Evolutionary conservation across 1,139 yeast genomes (phyloP), one percentile per base, ranked within the genome.

Genomic region (Kluyveromyces sp.): DNA sequence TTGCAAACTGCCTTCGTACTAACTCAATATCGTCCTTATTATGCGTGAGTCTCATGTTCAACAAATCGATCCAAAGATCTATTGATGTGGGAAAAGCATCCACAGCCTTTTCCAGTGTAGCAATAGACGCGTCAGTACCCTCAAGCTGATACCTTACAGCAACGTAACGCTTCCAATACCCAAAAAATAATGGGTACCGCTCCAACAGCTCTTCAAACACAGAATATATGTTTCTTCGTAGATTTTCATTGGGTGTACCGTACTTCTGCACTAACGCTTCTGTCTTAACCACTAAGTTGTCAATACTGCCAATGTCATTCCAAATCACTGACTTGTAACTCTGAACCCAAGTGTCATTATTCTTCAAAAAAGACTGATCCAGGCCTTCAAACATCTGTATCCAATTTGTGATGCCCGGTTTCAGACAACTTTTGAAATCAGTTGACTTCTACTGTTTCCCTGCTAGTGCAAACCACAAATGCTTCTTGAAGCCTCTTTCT

Each of bases 11-110:
- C 0, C 41, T 45, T 33, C 75, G 56, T n/a, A 75, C 64, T 19
- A 50, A 51, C 1, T 53, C 58, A 7, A 61, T 56, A 3, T 61
- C 58, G 18, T 56, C 53, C 1, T 57, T 53, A 35, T 49, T 54
- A 48, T 69, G 66, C 3, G 77, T 65, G 6, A 71, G 57, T 26
- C 78, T 55, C 1, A 81, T 78, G 35, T 70, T 69, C 44, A 81
- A 55, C 55, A 78, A 81, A 51, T 81, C 87, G 1, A 67, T 55
- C 92, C 92, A 83, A 3, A 83, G 63, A n/a, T 76, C 82, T 9
- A 80, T 51, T 1, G 83, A 78, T 35, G 67, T 64, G 0, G 84
- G 84, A 49, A 74, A 77, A 0, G 65, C 64, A 8, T 63, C 66
- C 3, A 79, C 70, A 0, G 83, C 69, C 22, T 64, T 58, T n/a